phyloP scores from a whole-genome alignment of 495 filamentous ascomycete species.

The Penicillium salamii region DNA sequence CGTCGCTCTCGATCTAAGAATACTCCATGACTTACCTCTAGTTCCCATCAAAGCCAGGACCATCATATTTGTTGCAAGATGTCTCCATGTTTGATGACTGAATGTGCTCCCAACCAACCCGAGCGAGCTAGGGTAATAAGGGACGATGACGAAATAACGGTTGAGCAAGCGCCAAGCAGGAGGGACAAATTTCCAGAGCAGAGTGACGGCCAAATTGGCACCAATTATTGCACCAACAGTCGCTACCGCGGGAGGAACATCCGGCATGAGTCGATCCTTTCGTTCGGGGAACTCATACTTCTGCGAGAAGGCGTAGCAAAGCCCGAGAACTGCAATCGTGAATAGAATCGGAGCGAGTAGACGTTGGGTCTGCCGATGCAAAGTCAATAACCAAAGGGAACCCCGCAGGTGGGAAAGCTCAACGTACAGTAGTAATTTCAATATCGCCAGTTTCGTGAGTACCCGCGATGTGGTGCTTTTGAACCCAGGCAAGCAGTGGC shows the following conservation, averaged over 20 bases:
- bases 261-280: constrained; percentile 63
- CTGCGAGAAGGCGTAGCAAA: constrained; percentile 52
- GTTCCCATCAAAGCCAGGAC: constrained; percentile 58
- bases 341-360: constrained; percentile 64
- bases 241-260: constrained; percentile 73
- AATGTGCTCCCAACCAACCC: constrained; percentile 70
- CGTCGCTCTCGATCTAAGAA: background rate
- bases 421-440: constrained; percentile 35
- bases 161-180: constrained; percentile 73
- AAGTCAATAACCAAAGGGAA: constrained; percentile 3
- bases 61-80: constrained; percentile 71
- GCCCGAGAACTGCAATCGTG: constrained; percentile 46
- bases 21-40: constrained; percentile 38
- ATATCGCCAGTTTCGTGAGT: constrained; percentile 34
- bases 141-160: constrained; percentile 69
- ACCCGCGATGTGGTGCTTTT: constrained; percentile 42
- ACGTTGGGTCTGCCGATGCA: constrained; percentile 46
- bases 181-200: constrained; percentile 63
- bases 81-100: constrained; percentile 68
- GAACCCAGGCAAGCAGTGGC: constrained; percentile 48
- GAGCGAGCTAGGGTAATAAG: constrained; percentile 63
- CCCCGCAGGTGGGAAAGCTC: background rate
- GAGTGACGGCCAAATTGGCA: constrained; percentile 59
- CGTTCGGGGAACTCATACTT: constrained; percentile 62
- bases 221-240: constrained; percentile 67